phyloP scores from a whole-genome alignment of 352 stramenopile species.

The Phytophthora agathidicida region DNA sequence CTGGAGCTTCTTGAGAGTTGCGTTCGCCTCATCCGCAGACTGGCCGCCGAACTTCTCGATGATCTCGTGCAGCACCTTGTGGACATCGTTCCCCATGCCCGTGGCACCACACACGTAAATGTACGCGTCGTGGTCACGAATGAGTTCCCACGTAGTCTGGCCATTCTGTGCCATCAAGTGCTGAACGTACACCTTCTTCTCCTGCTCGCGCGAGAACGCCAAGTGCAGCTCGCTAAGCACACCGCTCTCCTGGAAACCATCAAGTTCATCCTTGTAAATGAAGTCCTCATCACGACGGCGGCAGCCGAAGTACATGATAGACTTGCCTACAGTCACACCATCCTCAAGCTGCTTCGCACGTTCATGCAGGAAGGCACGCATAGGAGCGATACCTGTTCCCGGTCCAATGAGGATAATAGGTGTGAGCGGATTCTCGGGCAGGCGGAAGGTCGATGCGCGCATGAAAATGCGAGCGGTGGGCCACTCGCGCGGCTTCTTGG shows the following conservation, averaged over 20 bases:
- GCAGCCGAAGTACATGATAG: slow-evolving; percentile 95
- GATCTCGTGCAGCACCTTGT: slow-evolving; percentile 91
- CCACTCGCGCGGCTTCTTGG: slow-evolving; percentile 71
- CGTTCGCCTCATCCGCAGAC: slow-evolving; percentile 59
- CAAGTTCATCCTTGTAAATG: slow-evolving; percentile 93
- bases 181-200: slow-evolving; percentile 98
- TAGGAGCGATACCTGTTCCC: slow-evolving; percentile 97
- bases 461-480: slow-evolving; percentile 91
- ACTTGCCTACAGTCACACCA: slow-evolving; percentile 72
- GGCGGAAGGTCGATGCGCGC: slow-evolving; percentile 94
- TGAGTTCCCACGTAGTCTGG: slow-evolving; percentile 62
- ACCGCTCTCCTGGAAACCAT: slow-evolving; percentile 80
- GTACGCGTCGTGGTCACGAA: slow-evolving; percentile 72
- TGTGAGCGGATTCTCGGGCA: slow-evolving; percentile 86
- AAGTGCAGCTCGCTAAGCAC: slow-evolving; percentile 92
- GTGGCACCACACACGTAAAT: slow-evolving; percentile 99
- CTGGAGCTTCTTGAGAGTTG: slow-evolving; percentile 91
- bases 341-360: slow-evolving; percentile 75
- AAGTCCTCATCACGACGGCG: slow-evolving; percentile 86
- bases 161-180: slow-evolving; percentile 90
- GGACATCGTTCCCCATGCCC: slow-evolving; percentile 97
- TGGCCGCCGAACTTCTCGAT: slow-evolving; percentile 72
- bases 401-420: slow-evolving; percentile 96
- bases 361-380: slow-evolving; percentile 97
- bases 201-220: slow-evolving; percentile 95